A percentile compares a stretch with the other conserved stretches of the same genome.
Conservation (phyloP, 2,329 filamentous ascomycete genomes). For the Macrophomina pseudophaseolina region DNA sequence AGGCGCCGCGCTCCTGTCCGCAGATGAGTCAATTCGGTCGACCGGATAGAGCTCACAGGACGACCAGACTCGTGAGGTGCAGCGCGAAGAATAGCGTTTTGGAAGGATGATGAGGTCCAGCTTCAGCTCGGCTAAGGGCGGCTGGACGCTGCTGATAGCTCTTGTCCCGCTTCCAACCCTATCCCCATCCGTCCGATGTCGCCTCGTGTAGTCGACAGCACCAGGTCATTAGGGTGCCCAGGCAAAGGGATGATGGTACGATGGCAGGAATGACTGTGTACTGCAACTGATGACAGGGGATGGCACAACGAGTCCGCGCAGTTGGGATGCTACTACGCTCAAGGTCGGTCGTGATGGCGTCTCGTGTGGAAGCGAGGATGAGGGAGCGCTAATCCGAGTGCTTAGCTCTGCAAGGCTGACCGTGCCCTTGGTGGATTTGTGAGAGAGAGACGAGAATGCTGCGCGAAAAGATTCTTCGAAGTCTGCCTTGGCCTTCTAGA, state of each 20-base stretch:
- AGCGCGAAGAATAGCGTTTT: neutral
- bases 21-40: conserved; percentile 16
- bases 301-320: neutral
- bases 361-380: conserved; percentile 22
- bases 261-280: neutral
- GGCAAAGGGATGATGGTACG: conserved; percentile 4
- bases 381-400: conserved; percentile 10
- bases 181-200: neutral
- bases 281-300: neutral
- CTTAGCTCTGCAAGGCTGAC: conserved; percentile 17
- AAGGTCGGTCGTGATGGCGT: neutral
- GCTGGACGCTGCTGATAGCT: neutral
- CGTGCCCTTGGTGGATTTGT: neutral
- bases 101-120: neutral
- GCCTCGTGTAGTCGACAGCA: neutral
- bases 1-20: neutral
- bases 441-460: neutral
- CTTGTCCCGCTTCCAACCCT: conserved; percentile 2
- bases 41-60: conserved; percentile 16
- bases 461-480: conserved; percentile 1
- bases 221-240: neutral
- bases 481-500: conserved; percentile 23
- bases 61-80: neutral
- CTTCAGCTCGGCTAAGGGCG: conserved; percentile 10
- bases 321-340: neutral